Evolutionary conservation across 2,329 filamentous ascomycete genomes (phyloP), one percentile per base, ranked within the genome.

Genomic region (Hypoxylon sp.): DNA sequence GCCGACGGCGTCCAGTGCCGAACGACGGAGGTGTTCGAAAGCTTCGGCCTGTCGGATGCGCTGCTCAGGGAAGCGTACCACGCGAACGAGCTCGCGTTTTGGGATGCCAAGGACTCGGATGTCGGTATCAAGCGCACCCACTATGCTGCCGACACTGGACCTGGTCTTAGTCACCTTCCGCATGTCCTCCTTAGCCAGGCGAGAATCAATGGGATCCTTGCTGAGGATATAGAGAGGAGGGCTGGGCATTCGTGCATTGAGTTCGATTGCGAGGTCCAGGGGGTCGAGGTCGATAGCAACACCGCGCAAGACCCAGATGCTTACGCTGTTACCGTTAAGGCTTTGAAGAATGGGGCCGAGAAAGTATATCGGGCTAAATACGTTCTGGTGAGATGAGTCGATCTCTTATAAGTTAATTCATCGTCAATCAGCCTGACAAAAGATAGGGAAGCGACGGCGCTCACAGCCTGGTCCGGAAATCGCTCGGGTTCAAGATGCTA

Each of bases 1-100:
- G 86, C 85, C 9, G 85, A 89, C 52, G 82, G 82, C 1, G 79
- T 84, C 12, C 81, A 84, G 66, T 80, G 78, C 47, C 79, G 81
- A 1, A 83, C 81, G 0, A 80, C 85, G 9, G 83, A 86, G 64
- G 76, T 86, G 15, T 83, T 84, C 40, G 82, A 86, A 60, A 81
- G 78, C 32, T 81, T 85, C 21, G 79, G 75, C 1, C 73, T 86
- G 3, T 73, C 76, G 1, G 79, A 82, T 34, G 70, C 76, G 12
- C 69, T 86, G 19, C 72, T 84, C 20, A 73, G 75, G 23, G 81
- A 84, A 50, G 75, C 81, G 0, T 84, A 79, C 45, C 82, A 84
- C 62, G 76, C 82, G 7, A 69, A 80, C 12, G 82, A 86, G 66
- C 70, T 82, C 2, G 74, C 76, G 3, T 85, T 86, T 55, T 86